Conservation (phyloP, 257 asterid species). For the Penstemon newberryi region DNA sequence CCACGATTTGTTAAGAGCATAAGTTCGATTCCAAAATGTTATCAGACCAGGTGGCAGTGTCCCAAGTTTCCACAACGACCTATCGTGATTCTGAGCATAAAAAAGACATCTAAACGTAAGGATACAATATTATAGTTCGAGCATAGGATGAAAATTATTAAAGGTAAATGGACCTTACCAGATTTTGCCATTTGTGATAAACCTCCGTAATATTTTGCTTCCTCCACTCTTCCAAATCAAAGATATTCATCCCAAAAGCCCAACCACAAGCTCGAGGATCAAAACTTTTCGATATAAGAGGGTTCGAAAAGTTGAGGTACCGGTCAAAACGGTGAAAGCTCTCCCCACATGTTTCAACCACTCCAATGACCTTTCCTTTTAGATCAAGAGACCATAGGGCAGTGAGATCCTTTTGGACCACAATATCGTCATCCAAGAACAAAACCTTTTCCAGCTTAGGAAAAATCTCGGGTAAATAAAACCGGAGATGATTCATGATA, state of each 20-base stretch:
- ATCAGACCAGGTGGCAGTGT: slow-evolving; percentile 65
- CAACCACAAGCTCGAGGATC: slow-evolving; percentile 61
- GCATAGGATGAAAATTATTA: too few relatives aligned
- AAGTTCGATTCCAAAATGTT: slow-evolving; percentile 60
- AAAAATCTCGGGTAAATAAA: slow-evolving; percentile 59
- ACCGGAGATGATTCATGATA: slow-evolving; percentile 62
- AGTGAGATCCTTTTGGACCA: slow-evolving; percentile 57
- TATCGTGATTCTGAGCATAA: slow-evolving; percentile 46
- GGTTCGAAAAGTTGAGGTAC: slow-evolving; percentile 60
- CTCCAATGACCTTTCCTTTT: slow-evolving; percentile 57
- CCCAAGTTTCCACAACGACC: slow-evolving; percentile 59
- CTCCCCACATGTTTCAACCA: slow-evolving; percentile 62
- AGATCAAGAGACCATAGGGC: slow-evolving; percentile 50
- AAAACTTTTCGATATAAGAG: slow-evolving; percentile 45
- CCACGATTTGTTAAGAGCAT: slow-evolving; percentile 55
- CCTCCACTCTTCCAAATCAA: slow-evolving; percentile 57
- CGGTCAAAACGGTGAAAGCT: slow-evolving; percentile 58
- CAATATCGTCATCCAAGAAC: slow-evolving; percentile 60
- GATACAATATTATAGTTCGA: neutral
- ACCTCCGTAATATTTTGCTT: slow-evolving; percentile 52
- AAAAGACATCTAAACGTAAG: neutral
- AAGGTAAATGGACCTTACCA: slow-evolving; percentile 39
- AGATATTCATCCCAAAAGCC: slow-evolving; percentile 67
- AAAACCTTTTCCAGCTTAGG: slow-evolving; percentile 54
- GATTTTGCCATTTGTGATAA: slow-evolving; percentile 58